Base-by-base conservation (phyloP, 331 rosid species). In the Malus hybrid region DNA sequence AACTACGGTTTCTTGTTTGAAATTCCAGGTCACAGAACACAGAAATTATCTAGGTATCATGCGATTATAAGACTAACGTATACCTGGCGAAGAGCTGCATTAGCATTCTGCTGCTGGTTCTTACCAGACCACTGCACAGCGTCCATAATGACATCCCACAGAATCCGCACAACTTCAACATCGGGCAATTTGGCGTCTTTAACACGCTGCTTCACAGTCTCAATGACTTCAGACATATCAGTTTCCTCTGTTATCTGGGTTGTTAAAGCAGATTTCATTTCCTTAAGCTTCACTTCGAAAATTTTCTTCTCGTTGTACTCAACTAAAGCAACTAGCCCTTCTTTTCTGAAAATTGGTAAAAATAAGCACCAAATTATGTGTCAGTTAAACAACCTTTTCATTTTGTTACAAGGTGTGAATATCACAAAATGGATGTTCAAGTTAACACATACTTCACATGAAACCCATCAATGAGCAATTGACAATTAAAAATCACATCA, bases 61-160 rank as follows among this genome's bases (percentile, higher is more conserved):
- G 18, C 19, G 29, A 61, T 15, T 10, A 28, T 10, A 26, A 26
- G 18, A 28, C 19, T 26, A 33, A 57, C 10, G 28, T 46, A n/a
- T 78, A 92, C 99, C 98, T 95, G 97, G 53, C 99, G 99, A 66
- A 95, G 86, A 73, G 99, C 99, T 36, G 98, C 69, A 83, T 95
- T 92, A 65, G 99, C 99, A 87, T 95, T 95, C 85, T 95, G 99
- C 66, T 95, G 99, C 93, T 95, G 99, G 75, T 95, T 95, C 86
- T 95, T 95, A 50, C 99, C 99, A 15, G 99, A 95, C 99, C 99
- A 95, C 93, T 95, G 99, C 75, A 95, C 99, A 74, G 99, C 98
- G 77, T 95, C 99, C 99, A 95, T 95, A 66, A 95, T 83, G 83
- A 95, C 93, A 78, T 95, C 99, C 98, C 99, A 95, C 82, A 92